Conservation (phyloP, 75 land plant genomes). For the Picea glauca region DNA sequence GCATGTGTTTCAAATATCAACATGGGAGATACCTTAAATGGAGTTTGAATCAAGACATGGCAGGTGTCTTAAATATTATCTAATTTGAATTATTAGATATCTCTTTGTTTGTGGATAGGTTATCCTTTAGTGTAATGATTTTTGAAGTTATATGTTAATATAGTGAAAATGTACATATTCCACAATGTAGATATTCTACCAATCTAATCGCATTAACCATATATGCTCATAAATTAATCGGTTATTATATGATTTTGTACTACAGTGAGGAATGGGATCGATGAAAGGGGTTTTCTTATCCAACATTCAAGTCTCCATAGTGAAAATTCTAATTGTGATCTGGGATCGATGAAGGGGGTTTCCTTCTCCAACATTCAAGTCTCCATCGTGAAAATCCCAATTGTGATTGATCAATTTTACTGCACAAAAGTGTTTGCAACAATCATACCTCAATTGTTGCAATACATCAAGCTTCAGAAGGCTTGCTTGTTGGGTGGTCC, state of each 20-base stretch:
- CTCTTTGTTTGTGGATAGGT: background rate
- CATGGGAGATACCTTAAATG: constrained; percentile 51
- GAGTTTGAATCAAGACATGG: constrained; percentile 89
- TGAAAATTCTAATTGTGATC: too few species aligned
- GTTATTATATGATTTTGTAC: background rate
- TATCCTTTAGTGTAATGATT: too few species aligned
- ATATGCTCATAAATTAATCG: background rate
- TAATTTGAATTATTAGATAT: background rate
- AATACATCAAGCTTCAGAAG: constrained; percentile 37
- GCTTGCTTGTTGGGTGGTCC: too few species aligned
- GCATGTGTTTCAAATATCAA: constrained; percentile 80
- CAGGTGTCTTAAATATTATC: constrained; percentile 37
- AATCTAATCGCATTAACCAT: too few species aligned
- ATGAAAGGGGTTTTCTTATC: too few species aligned
- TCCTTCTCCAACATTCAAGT: constrained; percentile 61
- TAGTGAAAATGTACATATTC: too few species aligned
- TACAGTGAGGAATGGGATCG: constrained; percentile 78
- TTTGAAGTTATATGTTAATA: too few species aligned
- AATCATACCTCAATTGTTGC: constrained; percentile 68
- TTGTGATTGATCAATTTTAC: constrained; percentile 93
- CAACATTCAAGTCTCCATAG: too few species aligned
- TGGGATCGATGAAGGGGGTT: constrained; percentile 41
- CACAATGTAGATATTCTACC: too few species aligned
- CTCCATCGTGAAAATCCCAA: constrained; percentile 60
- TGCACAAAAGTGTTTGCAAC: constrained; percentile 58